Evolutionary conservation across 805 yeast genomes (phyloP), one percentile per base, ranked within the genome.

Genomic region (Grigorovia humatica): DNA sequence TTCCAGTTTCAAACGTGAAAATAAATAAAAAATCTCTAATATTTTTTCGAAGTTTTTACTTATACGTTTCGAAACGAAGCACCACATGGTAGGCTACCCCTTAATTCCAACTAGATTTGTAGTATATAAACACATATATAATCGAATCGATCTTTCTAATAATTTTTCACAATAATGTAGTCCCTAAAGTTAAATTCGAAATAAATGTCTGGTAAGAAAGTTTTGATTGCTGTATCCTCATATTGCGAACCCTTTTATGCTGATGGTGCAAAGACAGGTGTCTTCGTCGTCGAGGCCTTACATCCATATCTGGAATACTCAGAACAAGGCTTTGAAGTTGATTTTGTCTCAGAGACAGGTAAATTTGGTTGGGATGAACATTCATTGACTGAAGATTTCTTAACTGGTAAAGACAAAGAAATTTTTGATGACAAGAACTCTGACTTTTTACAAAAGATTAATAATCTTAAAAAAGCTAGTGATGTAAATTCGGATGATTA

Each of bases 231-330:
- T 19, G 53, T 76, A 49, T 67, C 80, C 8, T 67, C 74, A 11
- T 66, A 70, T 63, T 52, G 70, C 59, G 77, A 61, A 19, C 65
- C 61, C 13, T 80, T 82, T 70, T 81, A 81, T 64, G 70, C 66
- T 1, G 82, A 81, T 57, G 85, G 85, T 41, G 54, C 69, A 49
- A 77, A 76, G 54, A 79, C 86, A n/a, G 88, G 88, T 42, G 68
- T 80, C 29, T 83, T 72, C 68, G 74, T 73, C 57, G 66, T 73
- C 18, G 87, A 82, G 66, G 86, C 80, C 13, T 61, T 74, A 42
- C 84, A 83, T 59, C 85, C 87, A 46, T 81, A 65, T 65, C 62
- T 74, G 48, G 74, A 64, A 6, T 79, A 78, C 65, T 64, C 54
- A 27, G 62, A 71, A 46, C 68, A 75, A 35, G 83, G 83, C 4